Conservation (phyloP, 148 eudicot genomes). For the Rheum nobile region DNA sequence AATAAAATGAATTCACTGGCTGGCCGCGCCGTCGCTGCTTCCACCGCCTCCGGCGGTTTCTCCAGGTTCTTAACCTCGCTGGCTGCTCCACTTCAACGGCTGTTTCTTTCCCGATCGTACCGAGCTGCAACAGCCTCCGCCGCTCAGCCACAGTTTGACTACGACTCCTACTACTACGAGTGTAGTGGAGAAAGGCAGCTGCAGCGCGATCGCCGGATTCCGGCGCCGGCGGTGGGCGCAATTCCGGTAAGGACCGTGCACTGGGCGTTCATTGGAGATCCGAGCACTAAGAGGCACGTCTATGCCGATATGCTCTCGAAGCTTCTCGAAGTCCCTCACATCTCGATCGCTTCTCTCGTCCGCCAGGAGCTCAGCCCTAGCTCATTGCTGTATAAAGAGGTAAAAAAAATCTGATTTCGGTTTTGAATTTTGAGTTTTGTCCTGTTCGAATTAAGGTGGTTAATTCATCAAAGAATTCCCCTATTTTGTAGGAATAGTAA, state of each 20-base stretch:
- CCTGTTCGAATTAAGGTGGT: background rate
- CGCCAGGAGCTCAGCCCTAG: conserved; percentile 30
- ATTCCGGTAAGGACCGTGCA: conserved; percentile 23
- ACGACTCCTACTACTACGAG: conserved; percentile 15
- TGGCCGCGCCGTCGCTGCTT: background rate
- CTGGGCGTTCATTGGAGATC: conserved; percentile 39
- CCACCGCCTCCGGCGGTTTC: background rate
- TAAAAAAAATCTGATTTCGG: background rate
- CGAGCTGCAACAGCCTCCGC: conserved; percentile 7
- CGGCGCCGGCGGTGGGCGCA: conserved; percentile 6
- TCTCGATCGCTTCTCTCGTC: conserved; percentile 22
- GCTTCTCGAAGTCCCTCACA: conserved; percentile 26
- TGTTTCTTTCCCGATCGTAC: conserved; percentile 11
- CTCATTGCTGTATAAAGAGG: conserved; percentile 28
- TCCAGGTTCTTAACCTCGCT: background rate
- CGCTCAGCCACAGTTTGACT: conserved; percentile 24
- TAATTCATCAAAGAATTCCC: background rate
- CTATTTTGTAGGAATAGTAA: background rate
- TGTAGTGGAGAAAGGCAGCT: background rate
- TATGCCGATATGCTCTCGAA: conserved; percentile 25
- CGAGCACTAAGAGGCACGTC: conserved; percentile 28
- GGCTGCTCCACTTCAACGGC: background rate
- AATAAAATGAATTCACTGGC: background rate
- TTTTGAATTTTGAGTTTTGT: background rate
- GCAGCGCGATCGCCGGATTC: background rate